phyloP scores from a whole-genome alignment of 176 grass and related monocot species.

The Pontederia paniculata region DNA sequence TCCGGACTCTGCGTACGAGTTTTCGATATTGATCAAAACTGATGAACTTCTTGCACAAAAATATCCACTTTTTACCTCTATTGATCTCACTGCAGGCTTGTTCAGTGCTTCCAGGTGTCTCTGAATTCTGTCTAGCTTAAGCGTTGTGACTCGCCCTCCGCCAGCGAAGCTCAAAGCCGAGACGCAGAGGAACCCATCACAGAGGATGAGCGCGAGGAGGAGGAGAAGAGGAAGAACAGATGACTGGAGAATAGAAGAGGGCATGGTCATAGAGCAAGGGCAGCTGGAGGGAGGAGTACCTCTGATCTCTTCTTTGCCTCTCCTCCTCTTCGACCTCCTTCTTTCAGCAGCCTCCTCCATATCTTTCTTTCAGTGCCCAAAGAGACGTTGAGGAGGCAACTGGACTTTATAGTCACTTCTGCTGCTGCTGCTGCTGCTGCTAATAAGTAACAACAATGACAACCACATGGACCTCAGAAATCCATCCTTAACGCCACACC shows the following conservation, averaged over 20 bases:
- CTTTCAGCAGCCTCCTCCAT: constrained; percentile 7
- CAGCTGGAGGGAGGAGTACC: not conserved
- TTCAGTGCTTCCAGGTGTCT: constrained; percentile 55
- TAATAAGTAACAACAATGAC: not conserved
- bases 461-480: constrained; percentile 12
- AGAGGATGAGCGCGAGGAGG: constrained; percentile 6
- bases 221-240: constrained; percentile 18
- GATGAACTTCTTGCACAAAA: too few relatives aligned
- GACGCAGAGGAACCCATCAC: not conserved
- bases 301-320: constrained; percentile 9
- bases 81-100: constrained; percentile 43
- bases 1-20: constrained; percentile 33
- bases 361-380: constrained; percentile 25
- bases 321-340: not conserved
- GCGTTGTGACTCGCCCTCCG: constrained; percentile 13
- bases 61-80: constrained; percentile 39
- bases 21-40: too few relatives aligned
- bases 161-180: not conserved
- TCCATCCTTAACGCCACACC: constrained; percentile 2
- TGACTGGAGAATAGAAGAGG: not conserved
- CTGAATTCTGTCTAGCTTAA: constrained; percentile 45
- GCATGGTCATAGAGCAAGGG: constrained; percentile 16
- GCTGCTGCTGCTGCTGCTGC: not conserved
- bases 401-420: not conserved
- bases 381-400: not conserved